These are phyloP conservation scores for Irpex sp. DNA, from an alignment of 1,284 basidiomycete genomes.

Conservation along the genomic window DNA sequence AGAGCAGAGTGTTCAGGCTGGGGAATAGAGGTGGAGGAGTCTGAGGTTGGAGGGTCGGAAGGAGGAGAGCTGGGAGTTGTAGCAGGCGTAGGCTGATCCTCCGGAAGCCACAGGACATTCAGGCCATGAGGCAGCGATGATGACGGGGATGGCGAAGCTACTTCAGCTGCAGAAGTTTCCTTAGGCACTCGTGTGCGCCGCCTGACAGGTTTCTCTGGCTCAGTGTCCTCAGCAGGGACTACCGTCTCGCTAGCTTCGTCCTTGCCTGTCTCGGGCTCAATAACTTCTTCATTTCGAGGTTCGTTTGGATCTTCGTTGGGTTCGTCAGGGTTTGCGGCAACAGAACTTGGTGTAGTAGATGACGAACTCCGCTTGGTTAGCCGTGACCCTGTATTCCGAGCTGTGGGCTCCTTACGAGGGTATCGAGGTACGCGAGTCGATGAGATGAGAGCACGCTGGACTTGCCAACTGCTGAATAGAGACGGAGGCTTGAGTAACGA, in stretches of 20 bases:
- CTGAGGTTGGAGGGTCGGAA: constrained; percentile 15
- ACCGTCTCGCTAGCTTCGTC: constrained; percentile 22
- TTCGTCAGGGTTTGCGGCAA: constrained; percentile 14
- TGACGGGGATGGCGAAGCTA: constrained; percentile 17
- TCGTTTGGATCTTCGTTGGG: constrained; percentile 14
- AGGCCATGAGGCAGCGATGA: constrained; percentile 50
- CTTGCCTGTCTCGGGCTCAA: constrained; percentile 30
- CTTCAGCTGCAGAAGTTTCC: constrained; percentile 12
- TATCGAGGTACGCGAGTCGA: constrained; percentile 33
- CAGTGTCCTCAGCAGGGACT: neutral
- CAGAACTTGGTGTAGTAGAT: constrained; percentile 21
- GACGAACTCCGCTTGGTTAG: constrained; percentile 33
- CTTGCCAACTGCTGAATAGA: constrained; percentile 6
- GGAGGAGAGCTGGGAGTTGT: constrained; percentile 27
- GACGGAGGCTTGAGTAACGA: constrained; percentile 39
- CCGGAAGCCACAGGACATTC: constrained; percentile 62
- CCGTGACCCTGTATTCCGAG: constrained; percentile 23
- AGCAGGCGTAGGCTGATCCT: constrained; percentile 1
- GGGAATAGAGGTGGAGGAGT: constrained; percentile 14
- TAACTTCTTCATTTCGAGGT: constrained; percentile 25
- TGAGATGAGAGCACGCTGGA: constrained; percentile 31
- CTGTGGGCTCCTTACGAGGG: constrained; percentile 29
- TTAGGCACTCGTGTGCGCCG: constrained; percentile 11
- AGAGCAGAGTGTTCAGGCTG: constrained; percentile 23
- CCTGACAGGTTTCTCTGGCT: constrained; percentile 1